These are phyloP conservation scores for Globisporangium spinosum DNA, from an alignment of 352 stramenopile genomes.

Conservation along the genomic window DNA sequence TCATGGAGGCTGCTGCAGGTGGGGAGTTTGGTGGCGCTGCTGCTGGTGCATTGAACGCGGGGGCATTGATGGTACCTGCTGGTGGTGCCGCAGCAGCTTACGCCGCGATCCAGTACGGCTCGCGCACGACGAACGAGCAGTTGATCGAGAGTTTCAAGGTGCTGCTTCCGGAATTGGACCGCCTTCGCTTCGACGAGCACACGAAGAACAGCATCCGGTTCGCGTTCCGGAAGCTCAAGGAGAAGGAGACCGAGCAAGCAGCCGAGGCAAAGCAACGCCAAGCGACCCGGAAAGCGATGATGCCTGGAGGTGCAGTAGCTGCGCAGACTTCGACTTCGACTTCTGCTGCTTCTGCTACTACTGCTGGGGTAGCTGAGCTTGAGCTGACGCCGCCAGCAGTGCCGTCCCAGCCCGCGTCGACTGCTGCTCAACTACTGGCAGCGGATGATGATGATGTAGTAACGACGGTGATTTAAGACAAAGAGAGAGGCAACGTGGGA, in stretches of 20 bases:
- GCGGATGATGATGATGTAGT: not conserved
- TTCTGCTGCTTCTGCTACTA: not conserved
- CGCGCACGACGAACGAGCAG: constrained; percentile 39
- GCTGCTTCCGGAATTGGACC: constrained; percentile 47
- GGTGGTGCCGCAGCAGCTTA: not conserved
- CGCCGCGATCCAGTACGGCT: constrained; percentile 7
- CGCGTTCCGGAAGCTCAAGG: constrained; percentile 48
- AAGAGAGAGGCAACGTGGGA: not conserved
- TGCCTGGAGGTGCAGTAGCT: not conserved
- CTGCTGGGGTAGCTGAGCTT: not conserved
- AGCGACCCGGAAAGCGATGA: constrained; percentile 5
- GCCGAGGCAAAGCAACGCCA: constrained; percentile 15
- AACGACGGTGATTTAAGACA: not conserved
- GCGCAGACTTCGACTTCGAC: not conserved
- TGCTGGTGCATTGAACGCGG: not conserved
- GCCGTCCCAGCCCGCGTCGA: not conserved
- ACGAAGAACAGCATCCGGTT: constrained; percentile 56
- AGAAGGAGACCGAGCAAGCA: constrained; percentile 15
- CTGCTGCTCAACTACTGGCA: not conserved
- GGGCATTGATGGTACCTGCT: not conserved
- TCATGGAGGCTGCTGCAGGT: not conserved
- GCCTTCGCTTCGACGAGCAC: constrained; percentile 52
- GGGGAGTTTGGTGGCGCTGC: not conserved
- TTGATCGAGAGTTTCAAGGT: constrained; percentile 45
- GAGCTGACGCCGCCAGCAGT: not conserved